Percentiles rank a stretch among this genome's conserved stretches.
Evolutionary conservation across 371 early-diverging fungal species (phyloP).

Genomic region (Syncephalastrum sp.): DNA sequence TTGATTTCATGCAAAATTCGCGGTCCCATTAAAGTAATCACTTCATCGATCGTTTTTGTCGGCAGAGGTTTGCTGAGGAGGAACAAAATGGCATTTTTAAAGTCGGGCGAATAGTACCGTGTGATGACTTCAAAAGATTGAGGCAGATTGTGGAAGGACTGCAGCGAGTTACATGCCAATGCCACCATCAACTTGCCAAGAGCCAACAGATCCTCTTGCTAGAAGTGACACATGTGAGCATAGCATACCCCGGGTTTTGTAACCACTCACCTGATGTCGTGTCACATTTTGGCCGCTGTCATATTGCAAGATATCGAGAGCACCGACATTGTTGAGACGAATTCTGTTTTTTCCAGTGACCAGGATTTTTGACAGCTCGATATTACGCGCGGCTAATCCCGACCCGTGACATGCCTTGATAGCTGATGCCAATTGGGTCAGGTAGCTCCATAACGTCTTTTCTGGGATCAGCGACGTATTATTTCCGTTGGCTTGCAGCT

Average conservation of each 20-base stretch:
- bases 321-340: constrained; percentile 80
- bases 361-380: constrained; percentile 82
- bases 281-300: constrained; percentile 63
- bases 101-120: constrained; percentile 71
- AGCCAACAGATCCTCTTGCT: constrained; percentile 87
- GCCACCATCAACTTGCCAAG: constrained; percentile 87
- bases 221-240: constrained; percentile 6
- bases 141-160: constrained; percentile 66
- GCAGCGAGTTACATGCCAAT: constrained; percentile 76
- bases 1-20: constrained; percentile 76
- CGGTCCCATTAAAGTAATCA: constrained; percentile 80
- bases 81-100: constrained; percentile 80
- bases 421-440: constrained; percentile 84
- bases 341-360: constrained; percentile 82
- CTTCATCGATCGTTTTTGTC: constrained; percentile 80
- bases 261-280: constrained; percentile 56
- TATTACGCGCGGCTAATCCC: constrained; percentile 74
- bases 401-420: constrained; percentile 80
- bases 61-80: constrained; percentile 76
- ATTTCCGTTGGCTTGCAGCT: constrained; percentile 34
- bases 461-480: constrained; percentile 62
- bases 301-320: constrained; percentile 83
- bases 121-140: constrained; percentile 77
- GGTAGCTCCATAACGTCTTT: constrained; percentile 82
- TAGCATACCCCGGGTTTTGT: not conserved